Evolutionary conservation across 306 rosid genomes (phyloP), one percentile per base, ranked within the genome.

Genomic region (Acmispon strigosus): DNA sequence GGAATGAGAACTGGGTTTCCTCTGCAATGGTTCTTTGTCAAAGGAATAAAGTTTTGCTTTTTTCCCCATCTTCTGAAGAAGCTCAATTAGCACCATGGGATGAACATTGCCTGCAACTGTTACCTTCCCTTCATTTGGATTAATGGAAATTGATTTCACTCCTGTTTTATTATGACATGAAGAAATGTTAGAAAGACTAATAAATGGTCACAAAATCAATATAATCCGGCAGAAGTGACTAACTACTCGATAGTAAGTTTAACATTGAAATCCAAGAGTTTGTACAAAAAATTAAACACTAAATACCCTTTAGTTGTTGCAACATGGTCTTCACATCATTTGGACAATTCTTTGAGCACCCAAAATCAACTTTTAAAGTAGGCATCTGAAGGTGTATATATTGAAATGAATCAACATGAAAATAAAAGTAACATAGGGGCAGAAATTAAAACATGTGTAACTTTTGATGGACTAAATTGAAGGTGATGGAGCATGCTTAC

Each of bases 331-430:
- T 70, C 37, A 62, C 65, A 51, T 69, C 76, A 7, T 6, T 0
- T 11, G 58, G 56, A 24, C 64, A 59, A 5, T 45, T 34, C 19
- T 29, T 50, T 61, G 70, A 22, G 59, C 71, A 60, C 2, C 64
- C 71, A 0, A 69, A 69, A 51, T 76, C 71, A 69, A 76, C 71
- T 69, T 76, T 76, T 27, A 68, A 22, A 60, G 52, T 77, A 11
- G 59, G 51, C 52, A 59, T 12, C 76, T 77, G 58, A 60, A 19
- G 42, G 14, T 20, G 49, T 27, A 11, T 12, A 55, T 3, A 52
- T 37, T 6, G 14, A 75, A 66, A 47, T 11, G 29, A 14, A 57
- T 20, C 0, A 27, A 52, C 59, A 29, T 50, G 27, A 19, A 16
- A 14, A 16, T 5, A 48, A 27, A 4, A 20, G 19, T 62, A 7